A percentile compares a stretch with the other conserved stretches of the same genome.
phyloP scores from a whole-genome alignment of 345 rosid species.

The Durio zibethinus region DNA sequence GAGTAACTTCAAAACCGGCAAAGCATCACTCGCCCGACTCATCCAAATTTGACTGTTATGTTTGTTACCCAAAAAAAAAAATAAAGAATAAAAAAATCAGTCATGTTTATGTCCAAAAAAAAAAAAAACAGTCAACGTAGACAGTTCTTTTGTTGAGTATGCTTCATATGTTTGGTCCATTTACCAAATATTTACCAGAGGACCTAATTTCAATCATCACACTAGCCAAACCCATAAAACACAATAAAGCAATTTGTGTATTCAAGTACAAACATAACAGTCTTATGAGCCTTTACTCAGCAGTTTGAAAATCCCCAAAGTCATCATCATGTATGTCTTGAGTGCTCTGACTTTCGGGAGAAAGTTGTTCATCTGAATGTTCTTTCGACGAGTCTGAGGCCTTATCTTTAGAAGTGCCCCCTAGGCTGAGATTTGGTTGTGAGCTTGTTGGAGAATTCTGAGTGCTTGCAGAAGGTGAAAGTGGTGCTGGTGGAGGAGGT shows the following conservation, averaged over 20 bases:
- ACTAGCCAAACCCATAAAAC: neutral
- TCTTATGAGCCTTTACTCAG: constrained; percentile 34
- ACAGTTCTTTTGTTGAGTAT: neutral
- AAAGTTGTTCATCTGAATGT: constrained; percentile 31
- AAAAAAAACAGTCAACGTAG: neutral
- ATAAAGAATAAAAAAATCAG: no score
- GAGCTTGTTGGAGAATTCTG: constrained; percentile 37
- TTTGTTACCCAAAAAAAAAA: no score
- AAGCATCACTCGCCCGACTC: no score
- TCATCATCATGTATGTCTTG: constrained; percentile 71
- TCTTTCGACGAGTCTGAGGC: constrained; percentile 25
- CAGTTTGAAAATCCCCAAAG: constrained; percentile 98
- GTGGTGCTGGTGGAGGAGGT: constrained; percentile 74
- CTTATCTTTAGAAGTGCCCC: constrained; percentile 24
- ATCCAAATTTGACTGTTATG: no score
- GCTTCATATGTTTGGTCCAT: neutral
- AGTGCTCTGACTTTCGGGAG: constrained; percentile 24
- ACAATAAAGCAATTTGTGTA: neutral
- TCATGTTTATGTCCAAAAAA: neutral
- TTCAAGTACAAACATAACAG: neutral
- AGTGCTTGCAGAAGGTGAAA: constrained; percentile 50
- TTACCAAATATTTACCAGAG: constrained; percentile 7
- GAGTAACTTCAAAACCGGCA: no score
- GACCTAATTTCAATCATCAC: neutral
- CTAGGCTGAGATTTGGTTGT: constrained; percentile 35